Conservation (phyloP, 140 eudicot species). For the Oenanthe javanica region DNA sequence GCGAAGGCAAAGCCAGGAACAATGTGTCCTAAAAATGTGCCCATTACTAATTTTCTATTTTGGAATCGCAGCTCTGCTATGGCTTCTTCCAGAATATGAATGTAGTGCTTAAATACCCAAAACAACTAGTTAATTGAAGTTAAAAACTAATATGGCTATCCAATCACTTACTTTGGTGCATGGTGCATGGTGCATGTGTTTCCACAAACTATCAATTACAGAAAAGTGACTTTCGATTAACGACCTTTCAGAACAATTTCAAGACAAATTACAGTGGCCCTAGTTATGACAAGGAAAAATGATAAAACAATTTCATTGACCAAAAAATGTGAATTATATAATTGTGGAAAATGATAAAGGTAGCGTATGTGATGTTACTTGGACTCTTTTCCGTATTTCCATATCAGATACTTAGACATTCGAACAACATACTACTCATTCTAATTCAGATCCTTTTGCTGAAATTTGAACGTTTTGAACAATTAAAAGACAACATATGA, state of each 20-base stretch:
- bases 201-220: slow-evolving; percentile 30
- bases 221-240: background rate
- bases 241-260: slow-evolving; percentile 7
- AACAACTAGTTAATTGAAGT: background rate
- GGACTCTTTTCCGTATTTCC: background rate
- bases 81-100: slow-evolving; percentile 3
- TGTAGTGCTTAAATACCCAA: slow-evolving; percentile 21
- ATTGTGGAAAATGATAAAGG: background rate
- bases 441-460: background rate
- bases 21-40: slow-evolving; percentile 64
- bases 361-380: background rate
- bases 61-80: background rate
- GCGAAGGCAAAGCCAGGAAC: slow-evolving; percentile 71
- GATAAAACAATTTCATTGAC: background rate
- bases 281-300: background rate
- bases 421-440: background rate
- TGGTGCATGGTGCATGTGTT: slow-evolving; percentile 48
- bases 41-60: slow-evolving; percentile 38
- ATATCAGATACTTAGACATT: background rate
- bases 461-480: background rate
- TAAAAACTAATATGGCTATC: slow-evolving; percentile 9
- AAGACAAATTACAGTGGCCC: slow-evolving; percentile 5
- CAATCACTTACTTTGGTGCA: slow-evolving; percentile 22
- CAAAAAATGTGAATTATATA: background rate
- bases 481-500: background rate